These are phyloP conservation scores for Marasmius tenuissimus DNA, from an alignment of 1,284 basidiomycete genomes.

Conservation along the genomic window DNA sequence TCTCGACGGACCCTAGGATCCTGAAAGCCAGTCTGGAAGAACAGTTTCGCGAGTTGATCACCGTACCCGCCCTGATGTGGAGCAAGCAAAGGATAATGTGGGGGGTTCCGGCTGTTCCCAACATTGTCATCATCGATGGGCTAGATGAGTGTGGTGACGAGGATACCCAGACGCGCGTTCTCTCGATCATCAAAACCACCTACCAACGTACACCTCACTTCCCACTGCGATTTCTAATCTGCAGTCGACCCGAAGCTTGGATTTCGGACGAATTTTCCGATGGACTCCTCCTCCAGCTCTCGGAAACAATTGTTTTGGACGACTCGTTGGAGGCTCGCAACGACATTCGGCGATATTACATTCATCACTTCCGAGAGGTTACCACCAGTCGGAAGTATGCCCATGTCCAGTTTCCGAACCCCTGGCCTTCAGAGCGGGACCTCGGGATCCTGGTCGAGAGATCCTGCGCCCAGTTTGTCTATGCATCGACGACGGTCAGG, in stretches of 20 bases:
- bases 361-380: background rate
- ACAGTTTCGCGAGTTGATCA: background rate
- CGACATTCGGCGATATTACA: background rate
- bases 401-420: background rate
- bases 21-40: background rate
- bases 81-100: too few relatives aligned
- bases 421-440: conserved; percentile 19
- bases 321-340: background rate
- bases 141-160: background rate
- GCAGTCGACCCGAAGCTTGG: conserved; percentile 23
- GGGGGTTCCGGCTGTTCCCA: background rate
- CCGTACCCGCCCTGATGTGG: background rate
- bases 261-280: conserved; percentile 13
- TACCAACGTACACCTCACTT: background rate
- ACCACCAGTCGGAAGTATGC: background rate
- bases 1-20: background rate
- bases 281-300: background rate
- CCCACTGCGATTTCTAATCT: conserved; percentile 24
- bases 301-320: background rate
- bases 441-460: conserved; percentile 20
- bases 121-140: background rate
- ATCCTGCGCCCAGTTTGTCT: conserved; percentile 24
- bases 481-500: conserved; percentile 24
- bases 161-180: background rate
- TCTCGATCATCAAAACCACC: background rate